Base-by-base conservation (phyloP, 129 eudicot genomes). In the Centaurea solstitialis region DNA sequence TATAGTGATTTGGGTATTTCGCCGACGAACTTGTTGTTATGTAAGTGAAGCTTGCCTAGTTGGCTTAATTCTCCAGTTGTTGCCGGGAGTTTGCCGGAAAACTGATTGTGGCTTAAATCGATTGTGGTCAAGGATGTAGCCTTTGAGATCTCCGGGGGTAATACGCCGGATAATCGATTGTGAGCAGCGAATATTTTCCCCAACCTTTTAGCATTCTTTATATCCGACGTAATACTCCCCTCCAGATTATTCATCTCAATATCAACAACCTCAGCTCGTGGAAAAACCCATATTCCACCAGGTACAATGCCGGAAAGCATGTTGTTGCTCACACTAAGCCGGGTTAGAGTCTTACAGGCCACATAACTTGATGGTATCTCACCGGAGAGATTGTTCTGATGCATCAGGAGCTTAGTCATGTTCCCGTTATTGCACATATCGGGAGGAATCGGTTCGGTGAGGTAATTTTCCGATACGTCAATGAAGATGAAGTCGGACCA, bases 401-500 rank as follows among this genome's bases (percentile, higher is more conserved):
- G 88, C 5, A 90, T 78, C 70, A 87, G 70, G 4, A 90, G 90
- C 76, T 35, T 53, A 6, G 76, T 35, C 90, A 87, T 84, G 79
- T 74, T 78, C 28, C 86, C 79, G 22, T 85, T 78, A 41, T 74
- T 78, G 18, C 90, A 87, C 90, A 87, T 87, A 62, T 81, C 30
- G 13, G 90, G 86, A 18, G 98, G 98, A 21, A 96, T 96, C 1
- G 70, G 76, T 47, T 98, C 98, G 7, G 92, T 70, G 39, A 95
- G 86, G 17, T 62, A 75, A 81, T 95, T 95, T 85, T 90, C 96
- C 0, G 99, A 91, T 5, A 87, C 93, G 66, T 93, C 98, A 45
- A 93, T 93, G 90, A 80, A 93, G 40, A 72, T 24, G 79, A 93
- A 91, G 37, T 89, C 86, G 0, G 96, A 75, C 81, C 74, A 87